These are phyloP conservation scores for Aquilaria sinensis DNA, from an alignment of 345 rosid species.

Conservation along the genomic window DNA sequence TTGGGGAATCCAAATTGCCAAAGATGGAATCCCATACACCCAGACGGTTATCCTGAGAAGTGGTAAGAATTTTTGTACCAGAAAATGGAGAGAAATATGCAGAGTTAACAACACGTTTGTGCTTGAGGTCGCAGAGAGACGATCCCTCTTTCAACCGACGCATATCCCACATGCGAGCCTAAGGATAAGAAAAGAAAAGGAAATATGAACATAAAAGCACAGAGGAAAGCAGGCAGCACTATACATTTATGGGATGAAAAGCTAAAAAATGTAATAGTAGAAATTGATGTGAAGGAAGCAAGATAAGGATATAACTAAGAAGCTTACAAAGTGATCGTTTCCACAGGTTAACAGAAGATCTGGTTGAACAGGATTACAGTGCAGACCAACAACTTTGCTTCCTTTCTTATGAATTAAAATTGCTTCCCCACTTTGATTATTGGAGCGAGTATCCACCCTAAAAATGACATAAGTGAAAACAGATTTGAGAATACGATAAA, in stretches of 20 bases:
- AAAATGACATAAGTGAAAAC: conserved; percentile 9
- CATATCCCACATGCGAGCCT: conserved; percentile 98
- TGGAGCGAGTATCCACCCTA: conserved; percentile 83
- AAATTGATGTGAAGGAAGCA: background rate
- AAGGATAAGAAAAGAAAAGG: conserved; percentile 15
- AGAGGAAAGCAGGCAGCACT: background rate
- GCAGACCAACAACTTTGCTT: conserved; percentile 89
- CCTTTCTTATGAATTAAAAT: conserved; percentile 88
- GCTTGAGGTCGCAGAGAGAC: conserved; percentile 55
- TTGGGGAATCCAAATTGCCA: conserved; percentile 72
- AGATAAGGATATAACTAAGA: background rate
- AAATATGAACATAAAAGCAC: background rate
- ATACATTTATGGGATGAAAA: background rate
- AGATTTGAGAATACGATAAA: conserved; percentile 2
- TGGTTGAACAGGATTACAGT: conserved; percentile 91
- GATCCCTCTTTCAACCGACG: conserved; percentile 59
- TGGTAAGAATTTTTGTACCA: conserved; percentile 82
- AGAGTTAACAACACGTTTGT: conserved; percentile 89
- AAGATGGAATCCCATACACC: conserved; percentile 90
- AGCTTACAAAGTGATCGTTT: conserved; percentile 93
- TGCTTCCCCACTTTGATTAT: conserved; percentile 42
- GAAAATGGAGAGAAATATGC: conserved; percentile 92
- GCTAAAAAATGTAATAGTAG: conserved; percentile 1
- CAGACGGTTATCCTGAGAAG: conserved; percentile 89
- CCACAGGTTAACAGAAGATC: conserved; percentile 91